Evolutionary conservation across 108 stramenopile genomes (phyloP).

Genomic region (Nitzschia sp.): DNA sequence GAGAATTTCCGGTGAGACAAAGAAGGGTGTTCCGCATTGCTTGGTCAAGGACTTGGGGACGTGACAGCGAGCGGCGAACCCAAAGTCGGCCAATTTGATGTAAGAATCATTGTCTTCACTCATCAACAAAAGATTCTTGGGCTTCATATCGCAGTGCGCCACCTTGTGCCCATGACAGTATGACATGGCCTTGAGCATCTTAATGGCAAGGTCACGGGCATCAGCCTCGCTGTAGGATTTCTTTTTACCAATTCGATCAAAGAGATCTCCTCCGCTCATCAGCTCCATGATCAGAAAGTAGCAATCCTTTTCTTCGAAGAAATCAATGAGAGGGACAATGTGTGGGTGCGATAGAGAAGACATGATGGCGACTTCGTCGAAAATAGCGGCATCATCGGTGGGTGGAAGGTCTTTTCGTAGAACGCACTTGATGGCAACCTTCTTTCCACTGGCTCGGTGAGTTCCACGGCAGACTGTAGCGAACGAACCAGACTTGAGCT

Average conservation of each 20-base stretch:
- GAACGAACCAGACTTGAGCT: constrained; percentile 91
- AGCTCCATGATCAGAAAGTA: constrained; percentile 91
- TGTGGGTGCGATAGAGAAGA: constrained; percentile 79
- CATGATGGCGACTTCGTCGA: constrained; percentile 89
- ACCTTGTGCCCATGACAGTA: constrained; percentile 77
- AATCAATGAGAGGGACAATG: constrained; percentile 92
- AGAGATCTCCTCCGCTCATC: constrained; percentile 91
- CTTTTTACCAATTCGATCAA: constrained; percentile 86
- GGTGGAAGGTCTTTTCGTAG: constrained; percentile 77
- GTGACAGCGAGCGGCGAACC: constrained; percentile 84
- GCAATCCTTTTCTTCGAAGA: constrained; percentile 86
- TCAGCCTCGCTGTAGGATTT: constrained; percentile 85
- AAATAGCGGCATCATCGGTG: constrained; percentile 79
- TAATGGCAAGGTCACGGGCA: constrained; percentile 77
- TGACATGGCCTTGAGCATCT: constrained; percentile 72
- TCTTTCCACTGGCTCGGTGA: constrained; percentile 82
- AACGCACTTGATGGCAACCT: constrained; percentile 87
- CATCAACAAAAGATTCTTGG: constrained; percentile 85
- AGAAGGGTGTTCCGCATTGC: constrained; percentile 93
- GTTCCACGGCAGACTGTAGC: constrained; percentile 87
- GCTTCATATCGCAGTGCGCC: constrained; percentile 92
- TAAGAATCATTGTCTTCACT: constrained; percentile 75
- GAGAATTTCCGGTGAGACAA: constrained; percentile 96
- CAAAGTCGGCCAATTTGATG: constrained; percentile 92
- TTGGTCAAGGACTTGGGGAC: constrained; percentile 68